Evolutionary conservation across 257 asterid species (phyloP).

Genomic region (Datura wrightii): DNA sequence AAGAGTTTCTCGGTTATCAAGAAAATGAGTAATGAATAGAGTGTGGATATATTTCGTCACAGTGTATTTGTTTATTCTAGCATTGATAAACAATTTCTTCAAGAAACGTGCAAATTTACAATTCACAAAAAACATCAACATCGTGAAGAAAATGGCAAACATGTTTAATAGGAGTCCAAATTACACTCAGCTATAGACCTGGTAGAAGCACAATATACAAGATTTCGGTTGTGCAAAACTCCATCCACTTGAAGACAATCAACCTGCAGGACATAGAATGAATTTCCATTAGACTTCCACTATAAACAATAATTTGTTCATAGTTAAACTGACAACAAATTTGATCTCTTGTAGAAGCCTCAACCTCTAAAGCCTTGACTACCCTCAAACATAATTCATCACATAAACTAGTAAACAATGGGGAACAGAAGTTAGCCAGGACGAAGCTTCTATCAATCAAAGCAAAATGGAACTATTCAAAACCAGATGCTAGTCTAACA

Average conservation of each 20-base stretch:
- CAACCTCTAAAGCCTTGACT: conserved; percentile 6
- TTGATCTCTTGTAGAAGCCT: conserved; percentile 26
- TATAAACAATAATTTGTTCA: background rate
- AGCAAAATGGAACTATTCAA: conserved; percentile 18
- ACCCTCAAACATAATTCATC: conserved; percentile 17
- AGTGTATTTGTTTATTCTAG: background rate
- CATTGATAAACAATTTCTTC: background rate
- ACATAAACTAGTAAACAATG: background rate
- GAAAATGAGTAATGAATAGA: background rate
- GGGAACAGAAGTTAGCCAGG: conserved; percentile 21
- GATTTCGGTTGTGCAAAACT: conserved; percentile 85
- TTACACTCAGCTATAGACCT: conserved; percentile 53
- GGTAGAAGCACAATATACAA: conserved; percentile 96
- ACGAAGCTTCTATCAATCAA: conserved; percentile 1
- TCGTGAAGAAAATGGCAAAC: background rate
- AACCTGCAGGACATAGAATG: conserved; percentile 60
- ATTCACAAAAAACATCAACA: background rate
- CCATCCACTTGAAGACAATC: conserved; percentile 98
- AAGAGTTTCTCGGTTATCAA: background rate
- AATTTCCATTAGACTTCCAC: background rate
- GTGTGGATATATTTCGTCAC: conserved; percentile 5
- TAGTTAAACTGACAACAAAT: background rate
- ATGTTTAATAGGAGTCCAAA: background rate
- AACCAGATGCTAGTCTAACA: conserved; percentile 13
- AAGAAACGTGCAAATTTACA: background rate